A percentile compares a stretch with the other conserved stretches of the same genome.
Conservation (phyloP, 2,329 filamentous ascomycete genomes). For the Epichloe elymi region DNA sequence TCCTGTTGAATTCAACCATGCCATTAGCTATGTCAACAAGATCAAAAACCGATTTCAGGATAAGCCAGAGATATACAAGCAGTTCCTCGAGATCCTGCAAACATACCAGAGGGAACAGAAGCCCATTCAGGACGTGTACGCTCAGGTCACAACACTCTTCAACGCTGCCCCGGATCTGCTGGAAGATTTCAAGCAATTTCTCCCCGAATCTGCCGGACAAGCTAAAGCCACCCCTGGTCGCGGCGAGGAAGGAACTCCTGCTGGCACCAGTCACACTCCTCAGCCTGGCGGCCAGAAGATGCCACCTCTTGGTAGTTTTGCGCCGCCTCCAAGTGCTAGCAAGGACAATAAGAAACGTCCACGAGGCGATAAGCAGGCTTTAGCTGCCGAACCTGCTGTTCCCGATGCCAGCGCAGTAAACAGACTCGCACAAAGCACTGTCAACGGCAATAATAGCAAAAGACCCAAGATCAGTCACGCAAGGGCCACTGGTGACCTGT, state of each 20-base stretch:
- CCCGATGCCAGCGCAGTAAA: slow-evolving; percentile 28
- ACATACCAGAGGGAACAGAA: slow-evolving; percentile 98
- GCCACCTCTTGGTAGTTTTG: slow-evolving; percentile 91
- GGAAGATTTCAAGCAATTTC: slow-evolving; percentile 97
- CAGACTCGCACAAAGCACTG: slow-evolving; percentile 17
- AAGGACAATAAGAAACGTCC: slow-evolving; percentile 88
- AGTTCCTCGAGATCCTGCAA: slow-evolving; percentile 94
- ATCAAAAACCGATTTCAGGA: slow-evolving; percentile 99
- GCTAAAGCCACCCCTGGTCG: slow-evolving; percentile 41
- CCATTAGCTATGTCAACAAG: slow-evolving; percentile 98
- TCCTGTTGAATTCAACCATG: slow-evolving; percentile 97
- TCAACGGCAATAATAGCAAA: slow-evolving; percentile 35
- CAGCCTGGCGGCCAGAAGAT: slow-evolving; percentile 58
- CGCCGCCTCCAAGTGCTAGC: slow-evolving; percentile 63
- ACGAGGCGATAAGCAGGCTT: slow-evolving; percentile 42
- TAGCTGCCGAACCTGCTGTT: slow-evolving; percentile 32
- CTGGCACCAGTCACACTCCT: slow-evolving; percentile 39
- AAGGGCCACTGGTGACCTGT: slow-evolving; percentile 43
- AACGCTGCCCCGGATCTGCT: slow-evolving; percentile 85
- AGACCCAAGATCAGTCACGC: slow-evolving; percentile 64
- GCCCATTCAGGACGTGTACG: slow-evolving; percentile 95
- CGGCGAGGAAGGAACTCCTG: slow-evolving; percentile 38
- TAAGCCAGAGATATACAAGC: slow-evolving; percentile 97
- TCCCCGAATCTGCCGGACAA: slow-evolving; percentile 65
- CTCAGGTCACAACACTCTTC: slow-evolving; percentile 89